phyloP scores from a whole-genome alignment of 2,329 filamentous ascomycete species.

The Phialocephala subalpina region DNA sequence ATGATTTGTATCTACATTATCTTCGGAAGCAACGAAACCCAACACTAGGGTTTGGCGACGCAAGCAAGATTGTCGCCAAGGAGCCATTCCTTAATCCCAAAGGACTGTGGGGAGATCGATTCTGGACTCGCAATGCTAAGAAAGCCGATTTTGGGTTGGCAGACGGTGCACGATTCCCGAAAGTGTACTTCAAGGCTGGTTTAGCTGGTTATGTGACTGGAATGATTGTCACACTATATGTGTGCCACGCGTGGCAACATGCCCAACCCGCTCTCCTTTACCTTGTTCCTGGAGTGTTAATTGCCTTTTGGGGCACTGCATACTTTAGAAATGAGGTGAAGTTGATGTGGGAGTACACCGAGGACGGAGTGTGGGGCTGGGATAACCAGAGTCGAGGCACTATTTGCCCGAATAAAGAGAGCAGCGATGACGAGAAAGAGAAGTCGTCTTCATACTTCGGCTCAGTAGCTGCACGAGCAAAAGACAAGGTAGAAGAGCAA shows the following conservation, averaged over 20 bases:
- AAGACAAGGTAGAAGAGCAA: conserved; percentile 20
- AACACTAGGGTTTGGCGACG: conserved; percentile 40
- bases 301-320: conserved; percentile 78
- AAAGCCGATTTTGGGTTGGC: conserved; percentile 39
- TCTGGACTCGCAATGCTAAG: conserved; percentile 68
- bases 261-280: conserved; percentile 93
- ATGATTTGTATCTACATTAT: conserved; percentile 89
- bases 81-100: conserved; percentile 65
- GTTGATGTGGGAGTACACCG: conserved; percentile 83
- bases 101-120: conserved; percentile 81
- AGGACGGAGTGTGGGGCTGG: conserved; percentile 66
- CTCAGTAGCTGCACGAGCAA: not conserved
- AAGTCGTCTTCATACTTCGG: not conserved
- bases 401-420: conserved; percentile 9
- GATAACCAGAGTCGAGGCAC: conserved; percentile 8
- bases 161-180: conserved; percentile 65
- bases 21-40: conserved; percentile 62
- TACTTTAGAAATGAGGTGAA: conserved; percentile 73
- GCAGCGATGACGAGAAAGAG: conserved; percentile 2
- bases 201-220: conserved; percentile 80
- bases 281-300: conserved; percentile 85
- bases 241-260: conserved; percentile 80
- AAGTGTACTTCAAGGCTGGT: conserved; percentile 85
- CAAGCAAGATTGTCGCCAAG: conserved; percentile 27
- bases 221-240: conserved; percentile 77